phyloP scores from a whole-genome alignment of 441 rosid species.

The Gossypium schwendimanii region DNA sequence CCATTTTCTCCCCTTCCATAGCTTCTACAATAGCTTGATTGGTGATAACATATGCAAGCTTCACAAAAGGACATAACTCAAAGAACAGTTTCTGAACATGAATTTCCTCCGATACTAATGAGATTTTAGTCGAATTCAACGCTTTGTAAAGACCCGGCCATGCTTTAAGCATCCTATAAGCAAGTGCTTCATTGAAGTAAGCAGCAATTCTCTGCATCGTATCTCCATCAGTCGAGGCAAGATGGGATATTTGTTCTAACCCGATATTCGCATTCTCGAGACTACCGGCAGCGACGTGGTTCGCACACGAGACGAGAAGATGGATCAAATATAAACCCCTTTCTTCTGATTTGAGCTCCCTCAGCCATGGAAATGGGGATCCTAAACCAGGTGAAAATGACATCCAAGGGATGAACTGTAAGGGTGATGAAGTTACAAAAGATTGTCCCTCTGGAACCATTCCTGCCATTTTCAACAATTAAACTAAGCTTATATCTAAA shows the following conservation, averaged over 20 bases:
- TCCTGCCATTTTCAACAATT: constrained; percentile 26
- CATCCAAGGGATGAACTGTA: constrained; percentile 51
- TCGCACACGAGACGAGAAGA: constrained; percentile 47
- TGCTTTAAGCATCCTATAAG: constrained; percentile 52
- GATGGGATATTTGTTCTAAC: constrained; percentile 58
- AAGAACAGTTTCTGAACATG: constrained; percentile 50
- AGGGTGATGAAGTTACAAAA: constrained; percentile 44
- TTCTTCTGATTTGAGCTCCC: constrained; percentile 57
- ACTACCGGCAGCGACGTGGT: constrained; percentile 52
- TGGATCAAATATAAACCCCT: constrained; percentile 57
- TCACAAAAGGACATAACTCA: constrained; percentile 60
- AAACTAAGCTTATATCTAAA: background rate
- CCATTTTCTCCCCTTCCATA: constrained; percentile 64
- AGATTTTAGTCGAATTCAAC: constrained; percentile 50
- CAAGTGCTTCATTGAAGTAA: constrained; percentile 64
- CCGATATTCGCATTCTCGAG: constrained; percentile 49
- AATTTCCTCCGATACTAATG: constrained; percentile 38
- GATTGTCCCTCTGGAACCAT: constrained; percentile 58
- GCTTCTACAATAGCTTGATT: constrained; percentile 65
- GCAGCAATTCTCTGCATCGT: constrained; percentile 67
- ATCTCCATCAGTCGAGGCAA: constrained; percentile 62
- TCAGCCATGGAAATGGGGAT: constrained; percentile 48
- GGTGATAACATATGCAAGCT: constrained; percentile 50
- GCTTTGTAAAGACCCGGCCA: constrained; percentile 70
- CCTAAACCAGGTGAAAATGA: constrained; percentile 52